Evolutionary conservation across 306 rosid genomes (phyloP), one percentile per base, ranked within the genome.

Genomic region (Canavalia gladiata): DNA sequence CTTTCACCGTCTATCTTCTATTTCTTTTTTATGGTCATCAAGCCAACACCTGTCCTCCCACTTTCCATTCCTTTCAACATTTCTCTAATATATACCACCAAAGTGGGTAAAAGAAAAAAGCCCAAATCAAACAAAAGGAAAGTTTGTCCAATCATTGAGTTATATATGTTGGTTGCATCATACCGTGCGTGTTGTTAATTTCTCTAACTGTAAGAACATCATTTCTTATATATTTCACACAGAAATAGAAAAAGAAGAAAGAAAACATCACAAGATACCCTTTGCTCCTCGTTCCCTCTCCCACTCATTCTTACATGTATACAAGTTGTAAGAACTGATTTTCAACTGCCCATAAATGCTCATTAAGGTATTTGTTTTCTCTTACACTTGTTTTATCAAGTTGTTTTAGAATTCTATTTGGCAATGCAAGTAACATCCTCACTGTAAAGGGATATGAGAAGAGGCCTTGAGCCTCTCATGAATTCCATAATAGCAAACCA

Each of bases 381-480:
- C n/a, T 28, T 4, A 66, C 60, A 9, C 30, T 77, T 34, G 18
- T 18, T 68, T 73, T 42, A 41, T 34, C 2, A 5, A 45, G 60
- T 55, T 34, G 57, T 74, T 72, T 69, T 25, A 65, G 34, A 67
- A 7, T 30, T 67, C 46, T 51, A 46, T 54, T 8, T 59, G 71
- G 77, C 73, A 82, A 35, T 54, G 82, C 86, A 77, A 81, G 72
- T 66, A 65, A 56, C 49, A 51, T 68, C 72, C 77, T 55, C 66
- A 35, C 83, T 75, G 89, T 84, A 86, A 88, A 78, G 88, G 76
- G 79, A 8, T 77, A 29, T 72, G 34, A 45, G 25, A 68, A 50
- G 41, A 74, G 25, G 7, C 47, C 69, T 49, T 82, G 82, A 73
- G 69, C 83, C 73, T 71, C 81, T 65, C 77, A 81, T 81, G 88